phyloP scores from a whole-genome alignment of 2,329 filamentous ascomycete genomes.

The Tolypocladium inflatum region DNA sequence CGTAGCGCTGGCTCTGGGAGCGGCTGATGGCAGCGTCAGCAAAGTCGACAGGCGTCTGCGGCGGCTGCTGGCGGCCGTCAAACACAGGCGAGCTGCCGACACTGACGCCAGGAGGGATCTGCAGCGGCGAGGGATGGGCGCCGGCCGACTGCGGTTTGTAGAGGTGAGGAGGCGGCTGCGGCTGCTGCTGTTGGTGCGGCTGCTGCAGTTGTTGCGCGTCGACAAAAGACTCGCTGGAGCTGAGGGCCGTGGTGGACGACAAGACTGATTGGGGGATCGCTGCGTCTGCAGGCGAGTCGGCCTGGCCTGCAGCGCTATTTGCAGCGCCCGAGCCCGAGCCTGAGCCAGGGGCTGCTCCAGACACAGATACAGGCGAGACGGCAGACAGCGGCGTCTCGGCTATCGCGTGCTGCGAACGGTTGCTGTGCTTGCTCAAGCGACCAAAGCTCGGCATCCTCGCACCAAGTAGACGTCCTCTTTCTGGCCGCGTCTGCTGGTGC shows the following conservation, averaged over 20 bases:
- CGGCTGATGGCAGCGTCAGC: constrained; percentile 30
- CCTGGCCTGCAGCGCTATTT: constrained; percentile 10
- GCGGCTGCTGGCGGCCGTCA: constrained; percentile 25
- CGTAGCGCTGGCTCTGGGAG: constrained; percentile 43
- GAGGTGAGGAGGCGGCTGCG: constrained; percentile 20
- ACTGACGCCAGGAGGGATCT: constrained; percentile 16
- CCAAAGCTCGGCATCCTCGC: constrained; percentile 41
- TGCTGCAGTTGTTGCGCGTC: constrained; percentile 15
- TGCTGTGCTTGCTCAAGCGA: constrained; percentile 45
- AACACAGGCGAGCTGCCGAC: constrained; percentile 14
- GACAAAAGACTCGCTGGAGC: constrained; percentile 39
- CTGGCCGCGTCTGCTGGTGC: not conserved
- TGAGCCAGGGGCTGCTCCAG: not conserved
- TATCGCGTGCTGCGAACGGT: constrained; percentile 47
- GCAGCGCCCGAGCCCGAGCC: not conserved
- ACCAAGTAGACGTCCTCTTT: not conserved
- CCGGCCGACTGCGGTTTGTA: constrained; percentile 18
- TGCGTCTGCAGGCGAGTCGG: constrained; percentile 19
- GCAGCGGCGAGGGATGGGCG: constrained; percentile 19
- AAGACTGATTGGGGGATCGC: constrained; percentile 34
- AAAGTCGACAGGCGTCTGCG: constrained; percentile 27
- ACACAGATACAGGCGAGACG: not conserved
- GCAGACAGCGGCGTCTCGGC: constrained; percentile 29
- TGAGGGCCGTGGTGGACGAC: constrained; percentile 32
- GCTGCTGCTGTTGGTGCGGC: constrained; percentile 12